Percentiles rank a stretch among this genome's conserved stretches.
Evolutionary conservation across 2,329 filamentous ascomycete species (phyloP).

Genomic region (Lachnellula suecica): DNA sequence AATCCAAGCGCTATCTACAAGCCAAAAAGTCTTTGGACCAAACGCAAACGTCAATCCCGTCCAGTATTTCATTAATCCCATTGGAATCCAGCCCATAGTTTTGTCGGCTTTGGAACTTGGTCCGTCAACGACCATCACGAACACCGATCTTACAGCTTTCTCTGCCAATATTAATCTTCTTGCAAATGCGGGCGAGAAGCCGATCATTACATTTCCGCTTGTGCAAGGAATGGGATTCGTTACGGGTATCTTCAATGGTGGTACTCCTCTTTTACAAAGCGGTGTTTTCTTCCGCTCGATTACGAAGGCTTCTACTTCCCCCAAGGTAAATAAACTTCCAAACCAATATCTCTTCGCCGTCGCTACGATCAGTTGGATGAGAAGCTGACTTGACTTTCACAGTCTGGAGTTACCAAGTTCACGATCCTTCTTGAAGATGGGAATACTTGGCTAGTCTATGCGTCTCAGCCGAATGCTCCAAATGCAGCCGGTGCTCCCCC

Average conservation of each 20-base stretch:
- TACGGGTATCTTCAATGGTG: conserved; percentile 71
- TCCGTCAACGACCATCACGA: conserved; percentile 54
- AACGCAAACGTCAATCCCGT: conserved; percentile 55
- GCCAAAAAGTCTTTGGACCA: conserved; percentile 66
- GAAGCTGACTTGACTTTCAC: not conserved
- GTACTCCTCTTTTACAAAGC: conserved; percentile 71
- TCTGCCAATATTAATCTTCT: conserved; percentile 68
- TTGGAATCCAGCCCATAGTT: conserved; percentile 78
- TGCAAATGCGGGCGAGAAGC: conserved; percentile 48
- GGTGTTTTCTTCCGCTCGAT: conserved; percentile 73
- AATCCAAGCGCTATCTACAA: conserved; percentile 70
- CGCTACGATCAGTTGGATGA: not conserved
- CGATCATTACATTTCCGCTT: conserved; percentile 73
- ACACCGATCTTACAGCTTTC: conserved; percentile 54
- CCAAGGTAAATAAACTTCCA: conserved; percentile 47
- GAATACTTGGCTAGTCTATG: conserved; percentile 78
- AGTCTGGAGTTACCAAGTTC: conserved; percentile 70
- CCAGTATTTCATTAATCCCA: conserved; percentile 76
- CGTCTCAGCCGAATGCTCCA: conserved; percentile 57
- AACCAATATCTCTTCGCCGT: not conserved
- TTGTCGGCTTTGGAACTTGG: conserved; percentile 77
- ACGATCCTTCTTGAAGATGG: conserved; percentile 70
- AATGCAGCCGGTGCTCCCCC: too few species aligned
- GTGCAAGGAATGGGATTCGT: conserved; percentile 90
- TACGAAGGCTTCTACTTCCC: conserved; percentile 52